These are phyloP conservation scores for Eutrema salsugineum DNA, from an alignment of 441 rosid species.

Conservation along the genomic window DNA sequence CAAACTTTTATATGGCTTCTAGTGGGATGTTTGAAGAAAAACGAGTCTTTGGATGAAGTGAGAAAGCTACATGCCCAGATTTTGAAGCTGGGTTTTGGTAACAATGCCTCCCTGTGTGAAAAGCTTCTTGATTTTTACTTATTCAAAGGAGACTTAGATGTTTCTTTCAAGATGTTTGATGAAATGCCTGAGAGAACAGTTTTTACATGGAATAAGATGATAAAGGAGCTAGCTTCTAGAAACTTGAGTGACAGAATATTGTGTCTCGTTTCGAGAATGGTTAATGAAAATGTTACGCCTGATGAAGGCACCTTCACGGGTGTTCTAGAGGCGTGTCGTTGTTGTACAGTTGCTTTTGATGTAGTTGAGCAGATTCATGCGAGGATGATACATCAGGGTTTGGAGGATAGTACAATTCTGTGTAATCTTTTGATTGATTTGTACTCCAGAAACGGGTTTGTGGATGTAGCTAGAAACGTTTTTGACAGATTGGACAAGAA, in stretches of 20 bases:
- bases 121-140: slow-evolving; percentile 49
- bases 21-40: slow-evolving; percentile 47
- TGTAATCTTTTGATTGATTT: slow-evolving; percentile 72
- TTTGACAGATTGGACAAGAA: slow-evolving; percentile 50
- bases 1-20: slow-evolving; percentile 58
- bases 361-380: slow-evolving; percentile 66
- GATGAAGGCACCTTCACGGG: slow-evolving; percentile 43
- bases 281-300: slow-evolving; percentile 39
- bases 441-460: slow-evolving; percentile 62
- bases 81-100: slow-evolving; percentile 53
- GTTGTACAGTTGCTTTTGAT: slow-evolving; percentile 32
- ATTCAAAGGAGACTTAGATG: slow-evolving; percentile 38
- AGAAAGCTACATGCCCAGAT: slow-evolving; percentile 59
- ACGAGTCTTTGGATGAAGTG: slow-evolving; percentile 44
- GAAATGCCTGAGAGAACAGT: slow-evolving; percentile 59
- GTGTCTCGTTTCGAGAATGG: slow-evolving; percentile 42
- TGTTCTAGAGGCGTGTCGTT: slow-evolving; percentile 54
- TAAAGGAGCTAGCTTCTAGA: slow-evolving; percentile 40
- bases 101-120: slow-evolving; percentile 36
- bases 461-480: slow-evolving; percentile 50
- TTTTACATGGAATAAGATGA: slow-evolving; percentile 55
- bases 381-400: slow-evolving; percentile 56
- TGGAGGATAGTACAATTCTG: slow-evolving; percentile 37
- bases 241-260: slow-evolving; percentile 37
- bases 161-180: slow-evolving; percentile 58